phyloP scores from a whole-genome alignment of 2,329 filamentous ascomycete species.

The Chrysoporthe cubensis region DNA sequence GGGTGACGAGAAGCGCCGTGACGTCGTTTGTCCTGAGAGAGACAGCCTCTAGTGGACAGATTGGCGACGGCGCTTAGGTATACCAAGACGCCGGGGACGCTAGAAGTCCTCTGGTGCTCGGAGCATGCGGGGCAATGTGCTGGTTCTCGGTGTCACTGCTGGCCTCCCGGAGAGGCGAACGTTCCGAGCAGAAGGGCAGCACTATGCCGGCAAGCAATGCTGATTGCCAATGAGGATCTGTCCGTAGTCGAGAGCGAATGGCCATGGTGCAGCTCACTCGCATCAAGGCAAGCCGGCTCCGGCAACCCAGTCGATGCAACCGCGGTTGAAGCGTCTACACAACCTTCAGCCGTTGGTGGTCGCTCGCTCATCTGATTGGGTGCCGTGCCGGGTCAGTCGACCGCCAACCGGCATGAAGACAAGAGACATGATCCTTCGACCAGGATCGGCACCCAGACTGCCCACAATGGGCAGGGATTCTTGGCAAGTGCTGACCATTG shows the following conservation, averaged over 20 bases:
- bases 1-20: constrained; percentile 17
- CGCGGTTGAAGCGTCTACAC: constrained; percentile 23
- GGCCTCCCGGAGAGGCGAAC: constrained; percentile 1
- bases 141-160: constrained; percentile 11
- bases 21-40: constrained; percentile 19
- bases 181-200: too few relatives aligned
- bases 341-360: constrained; percentile 11
- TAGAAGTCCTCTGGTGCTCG: constrained; percentile 1
- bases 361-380: constrained; percentile 13
- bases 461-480: not conserved
- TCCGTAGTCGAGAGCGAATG: not conserved
- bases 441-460: constrained; percentile 6
- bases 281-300: constrained; percentile 8
- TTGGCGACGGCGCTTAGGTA: constrained; percentile 26
- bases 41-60: constrained; percentile 14
- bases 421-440: constrained; percentile 26
- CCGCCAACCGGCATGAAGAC: constrained; percentile 1
- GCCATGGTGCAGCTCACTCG: constrained; percentile 1
- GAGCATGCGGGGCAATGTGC: constrained; percentile 10
- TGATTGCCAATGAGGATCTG: not conserved
- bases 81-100: constrained; percentile 14
- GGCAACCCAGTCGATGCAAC: constrained; percentile 4
- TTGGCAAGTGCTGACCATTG: constrained; percentile 8
- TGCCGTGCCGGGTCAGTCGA: constrained; percentile 18
- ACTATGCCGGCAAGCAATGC: not conserved